Conservation (phyloP, 371 early-diverging fungal genomes). For the Mortierella polycephala region DNA sequence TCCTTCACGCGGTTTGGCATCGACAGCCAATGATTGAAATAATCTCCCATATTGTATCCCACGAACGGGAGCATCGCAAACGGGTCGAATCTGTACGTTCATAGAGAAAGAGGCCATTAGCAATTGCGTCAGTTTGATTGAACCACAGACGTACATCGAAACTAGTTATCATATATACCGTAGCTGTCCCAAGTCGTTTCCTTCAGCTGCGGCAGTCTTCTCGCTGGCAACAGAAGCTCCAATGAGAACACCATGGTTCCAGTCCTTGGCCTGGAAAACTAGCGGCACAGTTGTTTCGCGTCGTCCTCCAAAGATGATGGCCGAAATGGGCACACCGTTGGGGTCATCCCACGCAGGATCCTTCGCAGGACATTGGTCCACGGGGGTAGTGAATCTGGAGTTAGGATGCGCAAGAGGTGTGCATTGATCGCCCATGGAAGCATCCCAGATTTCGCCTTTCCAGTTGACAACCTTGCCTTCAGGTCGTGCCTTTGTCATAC, state of each 20-base stretch:
- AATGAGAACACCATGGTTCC: constrained; percentile 60
- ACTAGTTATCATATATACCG: constrained; percentile 24
- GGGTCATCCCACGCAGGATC: constrained; percentile 59
- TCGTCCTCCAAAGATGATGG: constrained; percentile 61
- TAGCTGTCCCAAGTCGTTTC: constrained; percentile 50
- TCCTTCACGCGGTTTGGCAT: constrained; percentile 51
- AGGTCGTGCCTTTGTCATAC: constrained; percentile 56
- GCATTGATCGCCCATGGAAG: constrained; percentile 40
- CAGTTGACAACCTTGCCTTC: constrained; percentile 54
- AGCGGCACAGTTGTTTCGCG: constrained; percentile 56
- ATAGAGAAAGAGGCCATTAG: neutral
- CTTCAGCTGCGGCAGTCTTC: constrained; percentile 61
- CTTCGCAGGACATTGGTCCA: constrained; percentile 55
- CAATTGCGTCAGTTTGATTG: too few relatives aligned
- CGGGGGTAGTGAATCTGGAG: constrained; percentile 56
- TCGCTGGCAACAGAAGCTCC: constrained; percentile 58
- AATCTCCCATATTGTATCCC: constrained; percentile 62
- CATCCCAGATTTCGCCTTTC: constrained; percentile 56
- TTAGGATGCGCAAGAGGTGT: constrained; percentile 57
- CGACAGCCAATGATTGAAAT: constrained; percentile 57
- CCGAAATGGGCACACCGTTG: constrained; percentile 60
- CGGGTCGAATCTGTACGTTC: constrained; percentile 50
- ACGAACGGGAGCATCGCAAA: constrained; percentile 62
- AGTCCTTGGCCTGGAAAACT: constrained; percentile 57
- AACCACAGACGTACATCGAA: neutral